Conservation (phyloP, 2,329 filamentous ascomycete genomes). For the Xylariaceae sp. region DNA sequence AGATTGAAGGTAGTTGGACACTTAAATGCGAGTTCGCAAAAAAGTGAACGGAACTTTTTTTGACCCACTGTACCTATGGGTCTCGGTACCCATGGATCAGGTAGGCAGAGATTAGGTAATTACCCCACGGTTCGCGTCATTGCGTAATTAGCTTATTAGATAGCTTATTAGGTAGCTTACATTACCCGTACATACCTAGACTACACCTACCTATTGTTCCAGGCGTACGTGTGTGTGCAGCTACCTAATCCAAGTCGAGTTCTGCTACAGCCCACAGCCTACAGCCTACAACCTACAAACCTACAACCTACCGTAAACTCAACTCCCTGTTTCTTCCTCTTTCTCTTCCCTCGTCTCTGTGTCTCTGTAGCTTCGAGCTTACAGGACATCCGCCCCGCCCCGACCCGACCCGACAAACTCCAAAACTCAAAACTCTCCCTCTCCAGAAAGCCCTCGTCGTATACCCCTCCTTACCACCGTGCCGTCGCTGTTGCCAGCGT, state of each 20-base stretch:
- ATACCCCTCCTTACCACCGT: not conserved
- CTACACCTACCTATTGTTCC: not conserved
- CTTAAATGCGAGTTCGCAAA: no score
- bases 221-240: not conserved
- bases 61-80: no score
- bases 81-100: no score
- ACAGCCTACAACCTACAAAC: not conserved
- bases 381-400: not conserved
- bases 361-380: not conserved
- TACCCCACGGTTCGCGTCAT: constrained; percentile 18
- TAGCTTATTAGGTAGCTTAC: not conserved
- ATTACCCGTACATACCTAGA: not conserved
- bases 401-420: not conserved
- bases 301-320: not conserved
- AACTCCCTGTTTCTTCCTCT: not conserved
- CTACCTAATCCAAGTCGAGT: not conserved
- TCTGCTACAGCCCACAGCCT: no score
- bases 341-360: not conserved
- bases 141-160: not conserved
- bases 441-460: not conserved
- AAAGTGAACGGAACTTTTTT: no score
- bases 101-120: not conserved
- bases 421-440: not conserved
- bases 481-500: not conserved
- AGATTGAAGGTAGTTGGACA: no score